Percentiles rank a stretch among this genome's conserved stretches.
Conservation (phyloP, 257 asterid genomes). For the Ajuga chamaepitys region DNA sequence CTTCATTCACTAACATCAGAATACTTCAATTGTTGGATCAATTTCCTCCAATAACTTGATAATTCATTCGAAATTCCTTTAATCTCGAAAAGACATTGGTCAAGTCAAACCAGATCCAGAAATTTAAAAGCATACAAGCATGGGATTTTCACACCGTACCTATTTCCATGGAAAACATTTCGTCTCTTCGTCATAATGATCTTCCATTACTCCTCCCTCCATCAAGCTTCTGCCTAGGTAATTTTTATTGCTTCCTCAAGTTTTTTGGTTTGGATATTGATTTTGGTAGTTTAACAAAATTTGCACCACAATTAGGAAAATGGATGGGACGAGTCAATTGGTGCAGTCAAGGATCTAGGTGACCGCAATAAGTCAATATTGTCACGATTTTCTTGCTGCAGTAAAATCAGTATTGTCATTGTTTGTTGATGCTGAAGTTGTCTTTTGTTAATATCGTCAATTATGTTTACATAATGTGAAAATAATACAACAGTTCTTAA, state of each 20-base stretch:
- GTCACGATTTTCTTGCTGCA: no score
- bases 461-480: no score
- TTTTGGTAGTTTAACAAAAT: neutral
- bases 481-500: no score
- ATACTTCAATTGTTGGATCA: no score
- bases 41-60: no score
- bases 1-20: no score
- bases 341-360: constrained; percentile 47
- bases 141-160: constrained; percentile 10
- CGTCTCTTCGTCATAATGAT: constrained; percentile 16
- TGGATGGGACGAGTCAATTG: constrained; percentile 29
- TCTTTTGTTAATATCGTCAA: no score
- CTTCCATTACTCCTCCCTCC: constrained; percentile 3
- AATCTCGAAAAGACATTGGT: neutral
- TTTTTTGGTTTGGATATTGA: neutral
- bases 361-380: no score
- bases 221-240: constrained; percentile 26
- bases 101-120: constrained; percentile 10
- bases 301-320: constrained; percentile 29
- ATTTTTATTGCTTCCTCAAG: neutral
- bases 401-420: constrained; percentile 45
- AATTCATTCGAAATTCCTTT: no score
- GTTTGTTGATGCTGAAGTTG: neutral
- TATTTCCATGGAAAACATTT: neutral
- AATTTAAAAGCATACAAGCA: neutral